These are phyloP conservation scores for Pisolithus albus DNA, from an alignment of 768 basidiomycete species.

Conservation along the genomic window DNA sequence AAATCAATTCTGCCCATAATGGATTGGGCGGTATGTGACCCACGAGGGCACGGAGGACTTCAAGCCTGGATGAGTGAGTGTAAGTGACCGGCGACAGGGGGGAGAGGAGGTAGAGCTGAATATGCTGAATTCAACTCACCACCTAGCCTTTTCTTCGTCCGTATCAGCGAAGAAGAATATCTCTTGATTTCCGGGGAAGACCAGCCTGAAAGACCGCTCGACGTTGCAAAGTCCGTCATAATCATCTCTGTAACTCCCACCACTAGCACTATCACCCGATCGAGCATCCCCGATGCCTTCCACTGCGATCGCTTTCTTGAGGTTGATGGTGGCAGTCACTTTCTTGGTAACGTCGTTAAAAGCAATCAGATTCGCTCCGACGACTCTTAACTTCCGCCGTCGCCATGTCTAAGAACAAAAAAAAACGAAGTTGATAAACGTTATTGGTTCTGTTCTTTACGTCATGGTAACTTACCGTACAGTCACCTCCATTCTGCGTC, in stretches of 20 bases:
- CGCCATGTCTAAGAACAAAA: constrained; percentile 57
- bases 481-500: constrained; percentile 93
- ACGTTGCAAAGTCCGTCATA: constrained; percentile 62
- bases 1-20: constrained; percentile 86
- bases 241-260: constrained; percentile 43
- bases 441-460: background rate
- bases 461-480: constrained; percentile 50
- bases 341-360: constrained; percentile 93
- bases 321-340: constrained; percentile 82
- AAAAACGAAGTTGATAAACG: background rate
- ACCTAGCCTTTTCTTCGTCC: constrained; percentile 78
- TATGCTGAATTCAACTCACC: constrained; percentile 46
- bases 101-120: background rate
- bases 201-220: constrained; percentile 77
- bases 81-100: background rate
- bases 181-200: constrained; percentile 70
- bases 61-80: constrained; percentile 50
- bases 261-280: constrained; percentile 39
- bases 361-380: constrained; percentile 80
- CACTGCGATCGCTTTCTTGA: constrained; percentile 73
- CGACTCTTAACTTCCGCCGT: constrained; percentile 74
- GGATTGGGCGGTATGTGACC: constrained; percentile 90
- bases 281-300: constrained; percentile 67
- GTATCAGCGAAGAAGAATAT: constrained; percentile 91
- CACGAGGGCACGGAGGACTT: constrained; percentile 75